Evolutionary conservation across 495 filamentous ascomycete species (phyloP), one percentile per base, ranked within the genome.

Genomic region (Paragyromitra xinjiangensis): DNA sequence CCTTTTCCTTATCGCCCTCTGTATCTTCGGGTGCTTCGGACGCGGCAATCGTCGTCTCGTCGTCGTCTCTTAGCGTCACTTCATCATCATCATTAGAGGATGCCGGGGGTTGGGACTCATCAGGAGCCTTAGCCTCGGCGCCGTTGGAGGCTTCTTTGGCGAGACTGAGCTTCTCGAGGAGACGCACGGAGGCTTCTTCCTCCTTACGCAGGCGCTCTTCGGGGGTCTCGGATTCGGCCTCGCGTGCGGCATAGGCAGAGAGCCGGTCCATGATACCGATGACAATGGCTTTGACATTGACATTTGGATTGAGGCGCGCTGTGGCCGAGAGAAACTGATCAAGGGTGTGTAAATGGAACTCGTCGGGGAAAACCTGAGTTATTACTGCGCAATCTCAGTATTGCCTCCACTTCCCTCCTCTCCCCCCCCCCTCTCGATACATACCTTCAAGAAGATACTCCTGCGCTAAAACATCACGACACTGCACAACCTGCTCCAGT

Each of bases 281-380:
- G 26, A 99, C 95, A 42, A 99, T 99, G 56, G 93, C 94, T 85
- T 98, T 99, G 82, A 98, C 88, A 79, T 99, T 97, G 74, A 99
- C 95, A 83, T 97, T 92, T 1, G 94, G 95, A 78, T 98, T 97
- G 56, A 99, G 87, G 72, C 94, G 87, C 26, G 95, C 92, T 40
- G 96, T 96, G 3, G 94, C 95, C 34, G 91, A 94, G 39, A 99
- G 88, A 78, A 99, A 90, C 81, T 97, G 91, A 81, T 99, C 96
- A 14, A 99, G 88, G 0, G 95, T 98, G 82, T 98, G 94, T 12
- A 99, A 89, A 83, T 99, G 95, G 82, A 93, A 99, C 83, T 99
- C 95, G 85, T 99, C 95, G 1, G 95, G 96, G 85, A 99, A 99
- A 56, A 99, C 95, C 84, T 99, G 96, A 2, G 96, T 99, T 77